These are phyloP conservation scores for Penicillium sp. DNA, from an alignment of 2,329 filamentous ascomycete species.

Conservation along the genomic window DNA sequence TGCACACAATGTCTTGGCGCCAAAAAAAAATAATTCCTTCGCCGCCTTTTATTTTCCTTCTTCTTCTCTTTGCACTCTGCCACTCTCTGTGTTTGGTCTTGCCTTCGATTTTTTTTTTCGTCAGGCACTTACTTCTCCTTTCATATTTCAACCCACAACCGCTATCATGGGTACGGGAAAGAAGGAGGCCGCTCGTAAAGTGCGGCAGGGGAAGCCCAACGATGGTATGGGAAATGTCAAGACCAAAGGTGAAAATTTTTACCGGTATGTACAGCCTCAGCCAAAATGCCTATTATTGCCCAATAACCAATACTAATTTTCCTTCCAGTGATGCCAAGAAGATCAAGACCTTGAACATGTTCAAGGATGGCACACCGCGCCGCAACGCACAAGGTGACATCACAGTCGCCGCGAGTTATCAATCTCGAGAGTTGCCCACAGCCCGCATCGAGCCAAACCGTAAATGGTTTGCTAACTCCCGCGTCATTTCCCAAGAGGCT, in stretches of 20 bases:
- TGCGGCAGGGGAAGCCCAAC: slow-evolving; percentile 72
- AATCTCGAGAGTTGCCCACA: slow-evolving; percentile 69
- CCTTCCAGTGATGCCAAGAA: slow-evolving; percentile 61
- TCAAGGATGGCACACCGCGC: slow-evolving; percentile 75
- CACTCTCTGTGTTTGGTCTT: slow-evolving; percentile 24
- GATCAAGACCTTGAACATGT: slow-evolving; percentile 79
- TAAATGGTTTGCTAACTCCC: slow-evolving; percentile 95
- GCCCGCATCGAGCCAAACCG: slow-evolving; percentile 91
- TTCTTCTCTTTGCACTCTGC: slow-evolving; percentile 27
- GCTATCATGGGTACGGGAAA: slow-evolving; percentile 74
- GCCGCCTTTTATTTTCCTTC: slow-evolving; percentile 22
- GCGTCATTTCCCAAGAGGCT: slow-evolving; percentile 81
- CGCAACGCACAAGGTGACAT: slow-evolving; percentile 77
- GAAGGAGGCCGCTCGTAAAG: slow-evolving; percentile 76
- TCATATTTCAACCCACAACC: slow-evolving; percentile 13
- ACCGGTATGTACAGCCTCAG: slow-evolving; percentile 51
- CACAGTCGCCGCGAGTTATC: slow-evolving; percentile 71
- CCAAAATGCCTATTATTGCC: slow-evolving; percentile 14
- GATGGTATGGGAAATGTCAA: slow-evolving; percentile 89
- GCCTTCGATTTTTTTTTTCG: slow-evolving; percentile 25
- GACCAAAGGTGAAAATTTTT: slow-evolving; percentile 97
- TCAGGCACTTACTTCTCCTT: slow-evolving; percentile 18
- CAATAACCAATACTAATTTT: slow-evolving; percentile 9
- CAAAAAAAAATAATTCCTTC: slow-evolving; percentile 29
- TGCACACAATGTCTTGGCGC: slow-evolving; percentile 30